phyloP scores from a whole-genome alignment of 192 early-diverging fungal genomes.

The Gamsiella multidivaricata region DNA sequence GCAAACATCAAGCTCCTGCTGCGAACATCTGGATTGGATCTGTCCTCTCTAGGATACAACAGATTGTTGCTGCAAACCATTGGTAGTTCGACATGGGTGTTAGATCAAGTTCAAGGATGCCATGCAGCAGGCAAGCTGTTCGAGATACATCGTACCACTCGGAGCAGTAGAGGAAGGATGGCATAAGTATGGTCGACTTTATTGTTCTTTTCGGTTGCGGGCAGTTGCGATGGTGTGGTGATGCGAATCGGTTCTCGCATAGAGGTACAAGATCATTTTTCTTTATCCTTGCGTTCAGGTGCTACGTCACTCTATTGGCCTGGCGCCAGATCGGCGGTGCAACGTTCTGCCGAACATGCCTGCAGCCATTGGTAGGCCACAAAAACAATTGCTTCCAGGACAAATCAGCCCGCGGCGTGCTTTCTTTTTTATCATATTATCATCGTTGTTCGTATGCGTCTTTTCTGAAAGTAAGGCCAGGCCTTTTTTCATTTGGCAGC shows the following conservation, averaged over 20 bases:
- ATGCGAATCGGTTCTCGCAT: constrained; percentile 6
- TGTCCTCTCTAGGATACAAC: constrained; percentile 83
- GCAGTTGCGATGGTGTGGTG: background rate
- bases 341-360: too few species aligned
- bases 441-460: too few species aligned
- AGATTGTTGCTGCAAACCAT: constrained; percentile 74
- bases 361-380: too few species aligned
- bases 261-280: background rate
- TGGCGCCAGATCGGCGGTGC: background rate
- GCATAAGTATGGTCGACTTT: too few species aligned
- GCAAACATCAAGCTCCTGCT: constrained; percentile 68
- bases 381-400: too few species aligned
- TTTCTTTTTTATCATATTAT: too few species aligned
- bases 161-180: constrained; percentile 62
- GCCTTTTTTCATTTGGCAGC: too few species aligned
- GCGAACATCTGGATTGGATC: constrained; percentile 44
- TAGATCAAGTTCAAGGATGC: background rate
- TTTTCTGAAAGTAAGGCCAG: too few species aligned
- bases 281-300: too few species aligned
- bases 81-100: background rate
- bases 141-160: constrained; percentile 57
- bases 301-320: background rate
- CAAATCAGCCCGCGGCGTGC: too few species aligned
- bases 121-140: background rate
- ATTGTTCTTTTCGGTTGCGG: too few species aligned